A percentile compares a stretch with the other conserved stretches of the same genome.
Conservation (phyloP, 2,329 filamentous ascomycete genomes). For the Aspergillus fumigatus region DNA sequence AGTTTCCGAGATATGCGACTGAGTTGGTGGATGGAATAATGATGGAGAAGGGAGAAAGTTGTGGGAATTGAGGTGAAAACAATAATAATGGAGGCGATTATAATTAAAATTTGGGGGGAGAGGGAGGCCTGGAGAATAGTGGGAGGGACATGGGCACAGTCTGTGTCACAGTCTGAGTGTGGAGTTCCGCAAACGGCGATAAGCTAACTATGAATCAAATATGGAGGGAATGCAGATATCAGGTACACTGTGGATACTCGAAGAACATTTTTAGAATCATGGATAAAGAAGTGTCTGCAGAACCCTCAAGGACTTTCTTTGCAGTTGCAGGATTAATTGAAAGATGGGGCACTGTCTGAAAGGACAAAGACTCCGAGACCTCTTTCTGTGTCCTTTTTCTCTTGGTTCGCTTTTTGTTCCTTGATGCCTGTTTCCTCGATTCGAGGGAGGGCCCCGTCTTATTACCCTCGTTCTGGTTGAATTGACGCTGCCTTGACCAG, state of each 20-base stretch:
- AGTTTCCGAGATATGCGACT: slow-evolving; percentile 30
- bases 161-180: background rate
- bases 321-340: background rate
- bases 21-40: slow-evolving; percentile 59
- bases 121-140: background rate
- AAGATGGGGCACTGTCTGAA: background rate
- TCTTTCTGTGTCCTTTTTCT: background rate
- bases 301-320: background rate
- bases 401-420: background rate
- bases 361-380: background rate
- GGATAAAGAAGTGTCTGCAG: background rate
- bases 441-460: background rate
- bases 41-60: slow-evolving; percentile 47
- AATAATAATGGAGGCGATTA: background rate
- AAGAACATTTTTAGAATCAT: background rate
- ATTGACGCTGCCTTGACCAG: background rate
- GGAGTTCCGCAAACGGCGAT: background rate
- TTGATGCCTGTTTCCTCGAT: background rate
- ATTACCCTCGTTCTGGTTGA: background rate
- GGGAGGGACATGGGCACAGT: background rate
- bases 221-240: slow-evolving; percentile 9
- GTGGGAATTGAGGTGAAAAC: slow-evolving; percentile 3
- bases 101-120: background rate
- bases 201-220: slow-evolving; percentile 1
- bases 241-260: slow-evolving; percentile 2